Percentiles rank a stretch among this genome's conserved stretches.
These are phyloP conservation scores for Elymus sibiricus DNA, from an alignment of 176 grass and related monocot species.

Conservation along the genomic window DNA sequence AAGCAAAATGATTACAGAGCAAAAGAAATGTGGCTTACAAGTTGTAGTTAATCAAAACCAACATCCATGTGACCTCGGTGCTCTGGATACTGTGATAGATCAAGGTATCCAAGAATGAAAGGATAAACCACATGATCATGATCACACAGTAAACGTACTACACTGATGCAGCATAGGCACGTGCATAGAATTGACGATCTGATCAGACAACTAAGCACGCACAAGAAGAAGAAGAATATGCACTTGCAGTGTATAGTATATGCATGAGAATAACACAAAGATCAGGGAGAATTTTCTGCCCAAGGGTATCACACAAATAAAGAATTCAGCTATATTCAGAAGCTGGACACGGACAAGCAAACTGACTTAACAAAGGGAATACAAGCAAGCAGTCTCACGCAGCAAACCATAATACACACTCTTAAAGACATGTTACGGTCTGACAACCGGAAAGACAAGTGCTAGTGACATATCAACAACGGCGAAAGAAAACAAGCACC, in stretches of 20 bases:
- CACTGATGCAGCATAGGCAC: background rate
- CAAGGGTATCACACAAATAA: background rate
- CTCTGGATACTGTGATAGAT: background rate
- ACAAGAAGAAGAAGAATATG: background rate
- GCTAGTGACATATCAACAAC: slow-evolving; percentile 29
- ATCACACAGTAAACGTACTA: background rate
- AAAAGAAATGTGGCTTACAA: background rate
- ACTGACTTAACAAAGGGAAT: background rate
- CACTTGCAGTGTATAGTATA: background rate
- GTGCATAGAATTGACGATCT: background rate
- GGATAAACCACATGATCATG: slow-evolving; percentile 13
- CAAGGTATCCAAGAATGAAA: slow-evolving; percentile 1
- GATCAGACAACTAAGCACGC: background rate
- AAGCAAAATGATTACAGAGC: background rate
- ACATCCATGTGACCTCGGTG: background rate
- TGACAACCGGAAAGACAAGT: slow-evolving; percentile 6
- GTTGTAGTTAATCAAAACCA: background rate
- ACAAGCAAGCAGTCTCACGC: slow-evolving; percentile 18
- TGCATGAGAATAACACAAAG: background rate
- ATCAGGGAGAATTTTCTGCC: background rate
- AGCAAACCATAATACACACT: slow-evolving; percentile 22
- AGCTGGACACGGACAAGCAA: slow-evolving; percentile 1
- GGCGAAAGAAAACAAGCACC: slow-evolving; percentile 23
- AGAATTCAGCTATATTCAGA: slow-evolving; percentile 27
- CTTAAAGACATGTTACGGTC: background rate